Evolutionary conservation across 345 rosid genomes (phyloP), one percentile per base, ranked within the genome.

Genomic region (Eucalyptus leucophloia): DNA sequence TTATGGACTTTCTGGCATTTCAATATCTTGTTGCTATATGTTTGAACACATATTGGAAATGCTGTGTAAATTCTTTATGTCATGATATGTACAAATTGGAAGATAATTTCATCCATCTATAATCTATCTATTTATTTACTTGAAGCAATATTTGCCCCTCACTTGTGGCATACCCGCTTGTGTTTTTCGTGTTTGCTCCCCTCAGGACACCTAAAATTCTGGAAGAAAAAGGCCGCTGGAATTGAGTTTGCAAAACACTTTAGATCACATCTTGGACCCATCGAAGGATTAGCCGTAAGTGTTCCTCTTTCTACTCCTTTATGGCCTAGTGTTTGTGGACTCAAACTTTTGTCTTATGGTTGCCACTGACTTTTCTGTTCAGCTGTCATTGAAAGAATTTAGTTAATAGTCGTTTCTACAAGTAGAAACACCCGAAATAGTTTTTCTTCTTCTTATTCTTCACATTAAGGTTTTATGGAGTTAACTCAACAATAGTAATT

Each of bases 161-260:
- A 10, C 8, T 50, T 53, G 26, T 44, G 24, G 90, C 30, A 86
- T 53, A 42, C 45, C 30, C 3, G 5, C 26, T 49, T 45, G 45
- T 26, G 58, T 21, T n/a, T 44, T 77, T 49, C 9, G 30, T 86
- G 60, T 17, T 42, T 91, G 65, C 88, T 62, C 88, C 28, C 69
- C 86, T 56, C 93, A 98, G 98, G 99, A 53, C 99, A 98, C 93
- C 92, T 97, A 94, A 98, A 98, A 92, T 97, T 98, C 92, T 98
- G 99, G 99, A 98, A 98, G 97, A 98, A 97, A 87, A 97, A 96
- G 89, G 91, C 96, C 18, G 82, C 90, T 60, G 99, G 98, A 50
- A 95, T 97, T 34, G 99, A 98, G 94, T 98, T 98, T 93, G 99
- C 99, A 49, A 98, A 98, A 94, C 99, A 98, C 93, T 98, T 96